Evolutionary conservation across 139 green algal species (phyloP).

Genomic region (Tetraselmis striata): DNA sequence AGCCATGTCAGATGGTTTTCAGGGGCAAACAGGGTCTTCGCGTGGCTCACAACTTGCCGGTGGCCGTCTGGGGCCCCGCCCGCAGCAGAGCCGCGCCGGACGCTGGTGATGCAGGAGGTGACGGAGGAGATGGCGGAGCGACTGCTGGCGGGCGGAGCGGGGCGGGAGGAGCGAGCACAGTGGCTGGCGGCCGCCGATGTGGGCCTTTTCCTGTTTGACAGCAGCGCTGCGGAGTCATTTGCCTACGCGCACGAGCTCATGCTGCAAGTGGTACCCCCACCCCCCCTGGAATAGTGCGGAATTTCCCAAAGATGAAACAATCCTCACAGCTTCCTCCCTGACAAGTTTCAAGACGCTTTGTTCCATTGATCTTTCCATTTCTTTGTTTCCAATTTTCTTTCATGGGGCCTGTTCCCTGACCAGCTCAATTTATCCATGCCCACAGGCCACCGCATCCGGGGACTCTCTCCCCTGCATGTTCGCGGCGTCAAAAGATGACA

Average conservation of each 20-base stretch:
- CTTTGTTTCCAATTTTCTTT: too few species aligned
- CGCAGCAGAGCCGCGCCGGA: not conserved
- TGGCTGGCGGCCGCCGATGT: not conserved
- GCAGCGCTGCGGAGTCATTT: not conserved
- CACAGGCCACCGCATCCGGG: slow-evolving; percentile 21
- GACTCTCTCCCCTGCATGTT: slow-evolving; percentile 59
- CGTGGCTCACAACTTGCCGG: too few species aligned
- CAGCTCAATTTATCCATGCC: too few species aligned
- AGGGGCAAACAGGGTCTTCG: too few species aligned
- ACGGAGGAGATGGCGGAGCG: not conserved
- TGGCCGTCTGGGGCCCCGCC: too few species aligned
- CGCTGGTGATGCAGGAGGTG: not conserved
- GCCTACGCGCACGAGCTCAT: not conserved
- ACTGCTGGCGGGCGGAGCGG: not conserved
- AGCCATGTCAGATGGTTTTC: too few species aligned
- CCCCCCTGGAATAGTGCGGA: too few species aligned
- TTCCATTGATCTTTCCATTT: too few species aligned
- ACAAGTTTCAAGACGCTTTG: too few species aligned
- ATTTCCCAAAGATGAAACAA: too few species aligned
- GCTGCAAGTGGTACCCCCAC: not conserved
- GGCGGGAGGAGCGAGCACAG: not conserved
- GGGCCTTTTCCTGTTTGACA: not conserved
- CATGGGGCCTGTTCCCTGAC: too few species aligned
- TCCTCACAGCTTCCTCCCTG: too few species aligned
- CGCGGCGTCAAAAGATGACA: slow-evolving; percentile 49